A percentile compares a stretch with the other conserved stretches of the same genome.
Evolutionary conservation across 2,329 filamentous ascomycete species (phyloP).

Genomic region (Fusarium subglutinans): DNA sequence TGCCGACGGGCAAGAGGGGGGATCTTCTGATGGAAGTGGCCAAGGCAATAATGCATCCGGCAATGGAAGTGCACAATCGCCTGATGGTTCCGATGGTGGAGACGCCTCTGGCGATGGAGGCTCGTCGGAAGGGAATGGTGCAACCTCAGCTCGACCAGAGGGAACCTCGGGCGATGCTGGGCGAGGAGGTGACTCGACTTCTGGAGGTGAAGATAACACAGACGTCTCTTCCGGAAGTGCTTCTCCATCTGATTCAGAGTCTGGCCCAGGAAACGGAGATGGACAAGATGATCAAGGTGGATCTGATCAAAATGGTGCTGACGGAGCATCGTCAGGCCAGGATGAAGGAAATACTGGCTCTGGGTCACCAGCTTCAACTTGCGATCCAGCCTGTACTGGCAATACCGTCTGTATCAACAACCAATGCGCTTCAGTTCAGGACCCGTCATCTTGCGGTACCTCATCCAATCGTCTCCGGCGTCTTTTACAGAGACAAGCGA

Average conservation of each 20-base stretch:
- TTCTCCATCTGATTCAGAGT: not conserved
- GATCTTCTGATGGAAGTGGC: not conserved
- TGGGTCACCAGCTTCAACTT: not conserved
- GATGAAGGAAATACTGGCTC: not conserved
- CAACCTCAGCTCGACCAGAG: not conserved
- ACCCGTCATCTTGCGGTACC: conserved; percentile 5
- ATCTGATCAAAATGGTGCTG: not conserved
- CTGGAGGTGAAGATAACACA: not conserved
- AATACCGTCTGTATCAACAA: conserved; percentile 14
- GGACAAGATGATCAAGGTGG: not conserved
- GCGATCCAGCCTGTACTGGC: not conserved
- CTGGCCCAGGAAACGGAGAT: not conserved
- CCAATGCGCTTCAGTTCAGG: conserved; percentile 2
- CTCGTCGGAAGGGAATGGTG: not conserved
- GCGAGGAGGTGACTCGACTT: not conserved
- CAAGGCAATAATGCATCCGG: not conserved
- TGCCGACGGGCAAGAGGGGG: not conserved
- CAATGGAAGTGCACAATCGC: not conserved
- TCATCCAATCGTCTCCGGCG: not conserved
- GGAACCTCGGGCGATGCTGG: not conserved
- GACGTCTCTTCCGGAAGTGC: not conserved
- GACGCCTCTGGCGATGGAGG: not conserved
- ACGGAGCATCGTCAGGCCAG: not conserved
- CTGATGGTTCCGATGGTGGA: not conserved
- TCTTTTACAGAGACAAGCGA: conserved; percentile 10